Base-by-base conservation (phyloP, 2,329 filamentous ascomycete genomes). In the Zelopaecilomyces penicillatus region DNA sequence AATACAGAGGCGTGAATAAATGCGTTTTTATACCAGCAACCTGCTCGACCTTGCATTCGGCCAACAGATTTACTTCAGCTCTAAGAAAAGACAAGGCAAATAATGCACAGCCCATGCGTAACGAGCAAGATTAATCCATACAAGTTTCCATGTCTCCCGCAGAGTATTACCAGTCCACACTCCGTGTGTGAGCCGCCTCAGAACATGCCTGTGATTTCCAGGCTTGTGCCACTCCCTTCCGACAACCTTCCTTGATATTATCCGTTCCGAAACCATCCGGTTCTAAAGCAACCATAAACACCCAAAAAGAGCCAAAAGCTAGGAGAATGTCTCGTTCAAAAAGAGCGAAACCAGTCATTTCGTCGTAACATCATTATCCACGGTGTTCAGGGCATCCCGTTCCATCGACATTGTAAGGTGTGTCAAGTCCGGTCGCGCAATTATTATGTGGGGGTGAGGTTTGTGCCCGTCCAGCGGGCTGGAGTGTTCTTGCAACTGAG, bases 51-150 rank as follows among this genome's bases (percentile, higher is more conserved):
- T 19, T 19, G 19, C 19, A 19, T 19, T 19, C 19, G 19, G 19
- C 19, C 19, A 19, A 19, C 19, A 19, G 19, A 19, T 19, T 19
- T 19, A 19, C 19, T 19, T 19, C 19, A 19, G 19, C 19, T 19
- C 19, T 37, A 19, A 37, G 19, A 36, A 41, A 37, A 29, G 27
- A 41, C 33, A 36, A 26, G 33, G 31, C 7, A 41, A 42, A 37
- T 33, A 19, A 45, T 42, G 43, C 39, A 30, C 26, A 42, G 38
- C 30, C 30, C 33, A 41, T 29, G 29, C 40, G 47, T 43, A 30
- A 29, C 37, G 46, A 44, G 41, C 48, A 47, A 45, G 39, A 51
- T 51, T 52, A 52, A 44, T 49, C 50, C 50, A 50, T 51, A 54
- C 50, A 51, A 37, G 40, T 41, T 42, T 46, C 39, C 39, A 34